Percentiles rank a stretch among this genome's conserved stretches.
These are phyloP conservation scores for Allium fistulosum DNA, from an alignment of 106 monocot species.

Conservation along the genomic window DNA sequence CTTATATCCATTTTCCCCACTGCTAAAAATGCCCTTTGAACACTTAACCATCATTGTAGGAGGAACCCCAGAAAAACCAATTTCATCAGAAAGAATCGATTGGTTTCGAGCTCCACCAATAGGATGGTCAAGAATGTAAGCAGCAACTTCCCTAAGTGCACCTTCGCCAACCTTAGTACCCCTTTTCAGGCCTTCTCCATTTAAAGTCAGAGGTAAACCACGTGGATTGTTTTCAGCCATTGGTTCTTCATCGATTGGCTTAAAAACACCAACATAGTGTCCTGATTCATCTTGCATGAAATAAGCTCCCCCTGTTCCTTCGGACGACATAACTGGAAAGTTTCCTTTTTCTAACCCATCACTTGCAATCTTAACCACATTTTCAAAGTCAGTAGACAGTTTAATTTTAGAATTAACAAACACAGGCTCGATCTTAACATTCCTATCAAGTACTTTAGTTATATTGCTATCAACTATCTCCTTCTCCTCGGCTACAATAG, in stretches of 20 bases:
- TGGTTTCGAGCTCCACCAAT: slow-evolving; percentile 19
- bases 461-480: slow-evolving; percentile 5
- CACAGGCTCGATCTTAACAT: slow-evolving; percentile 41
- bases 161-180: slow-evolving; percentile 83
- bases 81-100: slow-evolving; percentile 21
- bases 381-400: slow-evolving; percentile 24
- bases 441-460: not conserved
- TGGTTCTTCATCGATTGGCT: slow-evolving; percentile 79
- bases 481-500: slow-evolving; percentile 14
- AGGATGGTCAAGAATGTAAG: slow-evolving; percentile 77
- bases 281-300: slow-evolving; percentile 66
- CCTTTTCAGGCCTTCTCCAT: slow-evolving; percentile 81
- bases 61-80: slow-evolving; percentile 74
- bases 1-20: slow-evolving; percentile 27
- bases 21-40: slow-evolving; percentile 18
- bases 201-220: slow-evolving; percentile 58
- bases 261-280: slow-evolving; percentile 55
- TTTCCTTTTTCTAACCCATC: slow-evolving; percentile 60
- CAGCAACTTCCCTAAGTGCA: slow-evolving; percentile 80
- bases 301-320: slow-evolving; percentile 82
- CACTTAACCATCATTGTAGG: slow-evolving; percentile 50
- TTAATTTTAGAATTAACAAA: slow-evolving; percentile 43
- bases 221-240: slow-evolving; percentile 83
- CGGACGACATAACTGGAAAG: slow-evolving; percentile 43
- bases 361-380: slow-evolving; percentile 25